phyloP scores from a whole-genome alignment of 768 basidiomycete species.

The Lenzites betulinus region DNA sequence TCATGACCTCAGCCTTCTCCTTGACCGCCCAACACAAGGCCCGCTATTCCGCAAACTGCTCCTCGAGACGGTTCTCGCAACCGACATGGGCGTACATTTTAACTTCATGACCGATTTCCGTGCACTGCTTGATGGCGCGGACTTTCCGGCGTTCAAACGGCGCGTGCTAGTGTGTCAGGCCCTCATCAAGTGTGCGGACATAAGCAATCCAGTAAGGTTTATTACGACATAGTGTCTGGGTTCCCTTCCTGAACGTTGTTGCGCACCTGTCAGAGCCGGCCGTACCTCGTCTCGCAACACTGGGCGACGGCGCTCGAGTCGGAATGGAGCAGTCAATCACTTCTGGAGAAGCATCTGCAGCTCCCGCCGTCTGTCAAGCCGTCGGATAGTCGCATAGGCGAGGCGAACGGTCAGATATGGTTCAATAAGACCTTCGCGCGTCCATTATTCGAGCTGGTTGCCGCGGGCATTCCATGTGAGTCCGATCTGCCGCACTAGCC shows the following conservation, averaged over 20 bases:
- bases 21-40: slow-evolving; percentile 56
- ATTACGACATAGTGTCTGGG: slow-evolving; percentile 16
- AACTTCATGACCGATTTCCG: slow-evolving; percentile 77
- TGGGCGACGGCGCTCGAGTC: slow-evolving; percentile 89
- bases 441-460: slow-evolving; percentile 79
- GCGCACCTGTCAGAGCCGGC: slow-evolving; percentile 67
- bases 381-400: slow-evolving; percentile 54
- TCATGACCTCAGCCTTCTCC: slow-evolving; percentile 70
- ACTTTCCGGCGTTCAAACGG: slow-evolving; percentile 42
- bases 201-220: slow-evolving; percentile 88
- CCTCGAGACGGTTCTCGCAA: slow-evolving; percentile 83
- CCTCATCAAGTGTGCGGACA: slow-evolving; percentile 96
- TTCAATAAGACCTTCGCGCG: slow-evolving; percentile 84
- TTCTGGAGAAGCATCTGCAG: slow-evolving; percentile 77
- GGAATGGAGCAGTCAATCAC: slow-evolving; percentile 91
- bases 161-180: slow-evolving; percentile 83
- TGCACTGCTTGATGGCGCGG: slow-evolving; percentile 45
- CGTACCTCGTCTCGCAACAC: slow-evolving; percentile 85
- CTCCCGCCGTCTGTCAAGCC: slow-evolving; percentile 60
- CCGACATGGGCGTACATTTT: slow-evolving; percentile 92
- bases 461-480: slow-evolving; percentile 74
- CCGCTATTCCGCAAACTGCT: slow-evolving; percentile 69
- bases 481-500: slow-evolving; percentile 12
- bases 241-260: neutral
- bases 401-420: slow-evolving; percentile 84